Evolutionary conservation across 495 filamentous ascomycete genomes (phyloP), one percentile per base, ranked within the genome.

Genomic region (Filosporella fistucella): DNA sequence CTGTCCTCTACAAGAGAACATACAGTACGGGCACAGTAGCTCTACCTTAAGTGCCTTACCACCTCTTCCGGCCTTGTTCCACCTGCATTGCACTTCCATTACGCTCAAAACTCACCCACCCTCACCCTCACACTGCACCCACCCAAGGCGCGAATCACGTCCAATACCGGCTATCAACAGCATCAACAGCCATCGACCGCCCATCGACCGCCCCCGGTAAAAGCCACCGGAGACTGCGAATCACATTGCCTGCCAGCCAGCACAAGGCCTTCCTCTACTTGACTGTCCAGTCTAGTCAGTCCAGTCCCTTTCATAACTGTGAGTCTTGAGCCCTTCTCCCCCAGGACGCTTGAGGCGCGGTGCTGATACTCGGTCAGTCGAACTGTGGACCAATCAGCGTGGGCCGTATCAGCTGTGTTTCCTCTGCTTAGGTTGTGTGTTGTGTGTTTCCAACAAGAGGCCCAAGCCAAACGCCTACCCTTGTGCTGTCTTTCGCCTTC

Each of bases 121-220:
- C n/a, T n/a, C n/a, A n/a, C n/a, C n/a, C n/a, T n/a, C n/a, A n/a
- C n/a, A n/a, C n/a, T n/a, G n/a, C n/a, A n/a, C n/a, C n/a, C n/a
- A n/a, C n/a, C n/a, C 39, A 18, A 49, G 45, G 51, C 51, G 45
- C 51, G 51, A 45, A 49, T 44, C 51, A 54, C 51, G 45, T 49
- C 51, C 45, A 47, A 53, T 53, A 43, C 50, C 44, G 36, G 50
- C 36, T 2, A 12, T 22, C 30, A 37, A 13, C 13, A 14, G 9
- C 14, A 32, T 28, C 40, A 10, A 24, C 26, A 45, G 28, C 36
- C 46, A 33, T 20, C 16, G 41, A 30, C 8, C 17, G 23, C 16
- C 14, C 5, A 38, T 8, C 39, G 18, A 13, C 8, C 7, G 18
- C 9, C 4, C 8, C 23, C 17, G 5, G 6, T 20, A 42, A 28